Conservation (phyloP, 169 alveolate genomes). For the Plasmodium yoelii region DNA sequence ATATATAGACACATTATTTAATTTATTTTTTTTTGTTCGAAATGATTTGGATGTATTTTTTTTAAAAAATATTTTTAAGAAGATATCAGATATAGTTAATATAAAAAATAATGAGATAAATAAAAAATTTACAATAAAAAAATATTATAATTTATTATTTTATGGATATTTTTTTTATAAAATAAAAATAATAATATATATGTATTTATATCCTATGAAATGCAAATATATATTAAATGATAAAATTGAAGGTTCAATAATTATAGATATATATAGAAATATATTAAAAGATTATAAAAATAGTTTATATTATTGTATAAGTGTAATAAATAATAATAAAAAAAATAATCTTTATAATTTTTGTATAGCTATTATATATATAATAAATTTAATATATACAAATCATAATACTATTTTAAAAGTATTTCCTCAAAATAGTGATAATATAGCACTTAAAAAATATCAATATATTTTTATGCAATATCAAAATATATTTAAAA, state of each 20-base stretch:
- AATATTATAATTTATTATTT: conserved; percentile 31
- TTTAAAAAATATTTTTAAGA: conserved; percentile 28
- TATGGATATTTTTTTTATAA: conserved; percentile 45
- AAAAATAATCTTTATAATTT: conserved; percentile 1
- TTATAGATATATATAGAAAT: conserved; percentile 20
- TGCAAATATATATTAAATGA: conserved; percentile 25
- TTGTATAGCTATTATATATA: conserved; percentile 26
- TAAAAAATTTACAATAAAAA: conserved; percentile 45
- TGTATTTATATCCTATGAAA: conserved; percentile 3
- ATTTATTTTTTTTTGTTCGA: conserved; percentile 35
- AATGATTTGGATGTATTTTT: conserved; percentile 24
- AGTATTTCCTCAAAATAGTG: background rate
- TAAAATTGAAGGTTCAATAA: background rate
- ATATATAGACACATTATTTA: conserved; percentile 25
- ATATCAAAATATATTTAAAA: background rate
- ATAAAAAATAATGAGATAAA: conserved; percentile 30
- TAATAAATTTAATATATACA: conserved; percentile 20
- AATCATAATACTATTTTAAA: conserved; percentile 26
- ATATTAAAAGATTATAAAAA: conserved; percentile 33
- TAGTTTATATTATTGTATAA: conserved; percentile 11
- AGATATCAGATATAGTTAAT: background rate
- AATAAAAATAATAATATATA: conserved; percentile 24
- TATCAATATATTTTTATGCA: conserved; percentile 19
- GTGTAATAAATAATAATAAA: conserved; percentile 1
- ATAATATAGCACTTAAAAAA: conserved; percentile 9